Conservation (phyloP, 805 yeast genomes). For the Candida ficus region DNA sequence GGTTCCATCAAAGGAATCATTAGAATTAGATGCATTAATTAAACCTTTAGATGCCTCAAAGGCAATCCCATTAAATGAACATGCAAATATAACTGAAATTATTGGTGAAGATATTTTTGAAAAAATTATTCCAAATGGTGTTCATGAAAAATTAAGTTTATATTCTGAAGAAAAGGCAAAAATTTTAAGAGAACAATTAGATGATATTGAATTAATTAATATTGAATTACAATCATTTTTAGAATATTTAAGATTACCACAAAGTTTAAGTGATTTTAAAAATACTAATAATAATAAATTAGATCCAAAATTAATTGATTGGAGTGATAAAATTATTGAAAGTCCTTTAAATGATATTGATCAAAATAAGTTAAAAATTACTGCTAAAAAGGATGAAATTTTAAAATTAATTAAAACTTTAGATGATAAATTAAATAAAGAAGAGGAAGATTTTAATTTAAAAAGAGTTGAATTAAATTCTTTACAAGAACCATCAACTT, state of each 20-base stretch:
- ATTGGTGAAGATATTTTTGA: conserved; percentile 57
- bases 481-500: conserved; percentile 30
- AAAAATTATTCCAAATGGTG: conserved; percentile 77
- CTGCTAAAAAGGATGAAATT: conserved; percentile 32
- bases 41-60: conserved; percentile 67
- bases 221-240: conserved; percentile 74
- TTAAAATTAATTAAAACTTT: conserved; percentile 30
- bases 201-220: conserved; percentile 68
- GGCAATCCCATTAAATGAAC: conserved; percentile 46
- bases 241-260: conserved; percentile 76
- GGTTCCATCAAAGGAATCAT: conserved; percentile 55
- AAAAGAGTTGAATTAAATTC: conserved; percentile 31
- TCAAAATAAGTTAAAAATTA: conserved; percentile 23
- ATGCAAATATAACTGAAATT: conserved; percentile 38
- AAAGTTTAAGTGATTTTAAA: conserved; percentile 51
- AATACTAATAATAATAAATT: conserved; percentile 22
- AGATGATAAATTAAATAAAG: conserved; percentile 30
- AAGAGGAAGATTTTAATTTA: conserved; percentile 31
- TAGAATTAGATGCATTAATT: conserved; percentile 46
- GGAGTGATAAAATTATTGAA: conserved; percentile 23
- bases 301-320: conserved; percentile 26
- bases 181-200: conserved; percentile 66
- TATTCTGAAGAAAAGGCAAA: conserved; percentile 89
- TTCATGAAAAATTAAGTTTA: conserved; percentile 80
- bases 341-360: conserved; percentile 29